phyloP scores from a whole-genome alignment of 2,329 filamentous ascomycete genomes.

The Dothideomycetes sp. region DNA sequence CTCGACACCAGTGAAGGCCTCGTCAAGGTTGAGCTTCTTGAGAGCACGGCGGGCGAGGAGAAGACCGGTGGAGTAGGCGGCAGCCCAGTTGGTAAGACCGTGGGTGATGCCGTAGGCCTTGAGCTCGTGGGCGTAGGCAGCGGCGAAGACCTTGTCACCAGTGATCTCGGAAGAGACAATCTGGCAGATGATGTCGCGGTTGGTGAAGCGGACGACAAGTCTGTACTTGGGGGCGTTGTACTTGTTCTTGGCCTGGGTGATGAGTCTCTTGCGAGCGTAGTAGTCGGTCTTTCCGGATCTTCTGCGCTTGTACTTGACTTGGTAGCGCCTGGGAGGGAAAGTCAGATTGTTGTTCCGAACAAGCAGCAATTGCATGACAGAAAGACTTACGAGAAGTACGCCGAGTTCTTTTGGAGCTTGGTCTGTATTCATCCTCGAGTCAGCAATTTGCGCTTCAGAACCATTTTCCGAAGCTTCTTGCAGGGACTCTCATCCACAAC shows the following conservation, averaged over 20 bases:
- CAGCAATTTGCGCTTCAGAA: constrained; percentile 99
- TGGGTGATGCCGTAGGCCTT: constrained; percentile 95
- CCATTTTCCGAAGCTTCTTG: constrained; percentile 92
- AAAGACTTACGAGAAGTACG: constrained; percentile 85
- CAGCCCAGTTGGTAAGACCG: constrained; percentile 99
- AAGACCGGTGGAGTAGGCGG: constrained; percentile 92
- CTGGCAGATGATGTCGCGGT: constrained; percentile 98
- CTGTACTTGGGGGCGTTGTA: constrained; percentile 99
- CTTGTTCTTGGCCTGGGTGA: constrained; percentile 99
- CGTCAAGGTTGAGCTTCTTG: constrained; percentile 91
- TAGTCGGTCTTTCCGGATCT: constrained; percentile 98
- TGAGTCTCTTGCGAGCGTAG: constrained; percentile 98
- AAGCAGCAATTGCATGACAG: constrained; percentile 7
- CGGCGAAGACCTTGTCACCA: constrained; percentile 91
- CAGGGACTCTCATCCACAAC: constrained; percentile 56
- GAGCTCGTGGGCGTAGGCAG: constrained; percentile 95
- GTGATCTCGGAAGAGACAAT: constrained; percentile 93
- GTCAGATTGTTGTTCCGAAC: constrained; percentile 3
- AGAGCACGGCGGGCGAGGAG: constrained; percentile 93
- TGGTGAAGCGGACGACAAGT: constrained; percentile 71
- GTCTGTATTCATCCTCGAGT: constrained; percentile 70
- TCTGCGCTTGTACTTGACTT: constrained; percentile 99
- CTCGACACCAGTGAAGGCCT: constrained; percentile 90
- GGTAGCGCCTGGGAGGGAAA: constrained; percentile 60
- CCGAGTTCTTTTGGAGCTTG: constrained; percentile 94